phyloP scores from a whole-genome alignment of 352 stramenopile genomes.

The Phytophthora fragariae region DNA sequence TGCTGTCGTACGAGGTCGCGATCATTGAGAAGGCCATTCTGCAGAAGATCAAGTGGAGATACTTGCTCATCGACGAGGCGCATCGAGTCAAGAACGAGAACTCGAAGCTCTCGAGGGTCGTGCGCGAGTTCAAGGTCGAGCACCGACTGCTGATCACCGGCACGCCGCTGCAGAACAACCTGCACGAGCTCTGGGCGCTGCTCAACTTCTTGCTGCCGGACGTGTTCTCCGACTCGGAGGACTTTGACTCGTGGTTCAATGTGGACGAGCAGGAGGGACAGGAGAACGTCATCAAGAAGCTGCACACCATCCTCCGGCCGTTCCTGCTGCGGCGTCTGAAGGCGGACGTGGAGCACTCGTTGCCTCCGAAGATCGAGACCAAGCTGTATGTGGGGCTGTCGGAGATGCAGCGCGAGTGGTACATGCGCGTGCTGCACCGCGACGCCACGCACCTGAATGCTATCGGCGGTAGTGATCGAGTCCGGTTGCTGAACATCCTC shows the following conservation, averaged over 20 bases:
- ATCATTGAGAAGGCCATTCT: conserved; percentile 96
- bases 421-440: conserved; percentile 97
- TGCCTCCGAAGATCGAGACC: conserved; percentile 99
- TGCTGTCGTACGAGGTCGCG: conserved; percentile 94
- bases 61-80: conserved; percentile 98
- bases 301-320: conserved; percentile 97
- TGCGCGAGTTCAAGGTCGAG: conserved; percentile 93
- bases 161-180: conserved; percentile 99
- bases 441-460: conserved; percentile 97
- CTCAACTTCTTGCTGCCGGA: conserved; percentile 98
- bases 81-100: conserved; percentile 99
- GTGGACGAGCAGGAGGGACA: conserved; percentile 95
- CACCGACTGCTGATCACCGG: conserved; percentile 97
- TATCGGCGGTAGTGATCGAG: conserved; percentile 95
- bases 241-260: conserved; percentile 99
- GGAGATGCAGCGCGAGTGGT: conserved; percentile 98
- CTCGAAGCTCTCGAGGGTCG: conserved; percentile 88
- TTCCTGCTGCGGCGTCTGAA: conserved; percentile 99
- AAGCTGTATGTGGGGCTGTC: conserved; percentile 98
- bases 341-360: conserved; percentile 96
- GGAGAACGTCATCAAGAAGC: conserved; percentile 97
- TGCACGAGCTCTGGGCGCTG: conserved; percentile 99
- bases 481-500: conserved; percentile 97
- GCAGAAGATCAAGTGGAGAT: conserved; percentile 96
- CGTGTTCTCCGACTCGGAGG: conserved; percentile 96